Base-by-base conservation (phyloP, 2,329 filamentous ascomycete species). In the Penicillium occitanis region DNA sequence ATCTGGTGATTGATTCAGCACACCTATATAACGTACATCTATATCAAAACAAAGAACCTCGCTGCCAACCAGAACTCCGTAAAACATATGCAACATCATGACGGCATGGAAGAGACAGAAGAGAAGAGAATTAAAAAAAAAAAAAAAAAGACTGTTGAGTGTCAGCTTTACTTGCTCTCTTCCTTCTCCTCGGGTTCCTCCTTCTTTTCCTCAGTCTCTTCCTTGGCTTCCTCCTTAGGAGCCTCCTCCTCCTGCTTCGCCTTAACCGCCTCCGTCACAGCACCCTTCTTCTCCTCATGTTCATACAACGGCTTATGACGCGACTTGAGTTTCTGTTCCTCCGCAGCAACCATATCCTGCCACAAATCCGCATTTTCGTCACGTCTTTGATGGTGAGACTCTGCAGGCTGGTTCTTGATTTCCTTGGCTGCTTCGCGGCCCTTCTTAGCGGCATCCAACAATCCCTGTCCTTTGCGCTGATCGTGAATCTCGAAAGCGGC, bases 321-420 rank as follows among this genome's bases (percentile, higher is more conserved):
- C 19, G 74, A 72, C 71, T 80, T 81, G 65, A 83, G 70, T 48
- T 81, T 74, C 64, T 79, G 68, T 72, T 83, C 81, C 71, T 83
- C 80, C 5, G 78, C 78, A 63, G 77, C 80, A 67, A 83, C 80
- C 81, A 83, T 83, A 61, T 83, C 81, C 75, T 79, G 95, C 95
- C 95, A 99, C 73, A 97, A 85, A 79, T 98, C 93, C 82, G 96
- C 91, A 6, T 44, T 46, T 53, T 92, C 91, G 76, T 89, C 86
- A 78, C 96, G 95, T 69, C 91, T 85, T 83, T 96, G 92, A 81
- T 93, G 91, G 78, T 96, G 91, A 64, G 95, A 90, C 79, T 93
- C 92, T 3, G 46, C 60, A 19, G 76, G 96, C 92, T 70, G 91
- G 84, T 64, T 44, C 28, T 50, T 58, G 11, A n/a, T 6, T 35